Conservation (phyloP, 2,329 filamentous ascomycete genomes). For the Rhynchosporium agropyri region DNA sequence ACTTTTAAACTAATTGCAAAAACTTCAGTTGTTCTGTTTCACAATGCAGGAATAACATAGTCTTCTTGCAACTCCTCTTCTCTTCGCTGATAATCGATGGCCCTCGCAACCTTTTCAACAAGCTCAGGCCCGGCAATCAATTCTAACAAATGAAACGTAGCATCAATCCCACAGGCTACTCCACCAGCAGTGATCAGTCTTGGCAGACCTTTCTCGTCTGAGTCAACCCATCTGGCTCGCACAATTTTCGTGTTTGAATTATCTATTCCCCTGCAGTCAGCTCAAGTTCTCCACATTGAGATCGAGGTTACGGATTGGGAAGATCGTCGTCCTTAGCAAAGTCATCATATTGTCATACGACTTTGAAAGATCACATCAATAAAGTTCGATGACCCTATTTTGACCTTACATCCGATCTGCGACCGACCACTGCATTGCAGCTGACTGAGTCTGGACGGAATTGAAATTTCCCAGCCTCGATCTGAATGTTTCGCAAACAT, state of each 20-base stretch:
- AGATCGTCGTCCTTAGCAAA: too few species aligned
- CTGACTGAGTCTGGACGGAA: too few species aligned
- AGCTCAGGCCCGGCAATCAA: conserved; percentile 3
- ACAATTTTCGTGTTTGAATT: not conserved
- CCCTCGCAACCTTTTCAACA: not conserved
- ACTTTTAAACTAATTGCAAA: too few species aligned
- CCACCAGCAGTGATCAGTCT: conserved; percentile 11
- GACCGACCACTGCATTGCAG: too few species aligned
- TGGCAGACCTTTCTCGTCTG: not conserved
- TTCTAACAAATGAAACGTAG: conserved; percentile 14
- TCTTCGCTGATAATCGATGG: conserved; percentile 11
- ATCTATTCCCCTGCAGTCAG: not conserved
- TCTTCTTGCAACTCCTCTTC: conserved; percentile 10
- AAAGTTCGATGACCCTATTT: too few species aligned
- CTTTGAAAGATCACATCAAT: too few species aligned
- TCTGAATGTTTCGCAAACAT: not conserved
- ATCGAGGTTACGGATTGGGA: too few species aligned
- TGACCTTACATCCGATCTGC: too few species aligned
- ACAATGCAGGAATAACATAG: conserved; percentile 2
- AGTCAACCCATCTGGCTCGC: conserved; percentile 11
- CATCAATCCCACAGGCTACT: conserved; percentile 19
- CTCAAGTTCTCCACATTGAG: too few species aligned
- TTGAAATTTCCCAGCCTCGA: too few species aligned
- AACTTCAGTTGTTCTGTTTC: not conserved
- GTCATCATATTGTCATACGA: too few species aligned